Evolutionary conservation across 2,329 filamentous ascomycete species (phyloP).

Genomic region (Pleomassaria siparia): DNA sequence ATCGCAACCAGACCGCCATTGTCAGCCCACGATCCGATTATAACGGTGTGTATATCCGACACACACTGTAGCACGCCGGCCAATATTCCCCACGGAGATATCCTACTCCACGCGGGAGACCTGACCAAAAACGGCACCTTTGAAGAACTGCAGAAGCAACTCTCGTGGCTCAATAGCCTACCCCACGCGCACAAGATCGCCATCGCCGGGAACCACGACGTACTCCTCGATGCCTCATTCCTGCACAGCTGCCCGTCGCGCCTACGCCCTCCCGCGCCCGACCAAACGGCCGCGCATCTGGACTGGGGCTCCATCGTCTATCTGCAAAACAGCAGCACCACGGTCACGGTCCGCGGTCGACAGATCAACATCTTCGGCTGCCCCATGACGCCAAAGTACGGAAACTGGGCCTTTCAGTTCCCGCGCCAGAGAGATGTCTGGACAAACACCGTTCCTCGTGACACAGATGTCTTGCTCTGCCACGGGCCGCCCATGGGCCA

Average conservation of each 20-base stretch:
- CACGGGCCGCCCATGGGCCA: conserved; percentile 77
- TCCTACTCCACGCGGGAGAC: conserved; percentile 87
- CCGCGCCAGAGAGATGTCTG: conserved; percentile 60
- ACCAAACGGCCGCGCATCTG: conserved; percentile 48
- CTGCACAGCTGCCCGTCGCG: conserved; percentile 16
- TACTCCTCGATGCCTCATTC: conserved; percentile 12
- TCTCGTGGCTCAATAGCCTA: conserved; percentile 74
- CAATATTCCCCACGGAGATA: conserved; percentile 69
- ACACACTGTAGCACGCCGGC: conserved; percentile 61
- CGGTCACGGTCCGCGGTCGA: conserved; percentile 49
- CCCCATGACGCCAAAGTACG: conserved; percentile 72
- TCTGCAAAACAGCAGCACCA: conserved; percentile 66
- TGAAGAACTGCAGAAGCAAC: conserved; percentile 69
- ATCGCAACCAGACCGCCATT: background rate
- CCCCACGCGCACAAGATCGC: conserved; percentile 77
- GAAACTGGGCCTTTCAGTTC: conserved; percentile 80
- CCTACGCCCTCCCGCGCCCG: too few relatives aligned
- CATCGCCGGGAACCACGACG: conserved; percentile 82
- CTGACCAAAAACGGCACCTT: conserved; percentile 70
- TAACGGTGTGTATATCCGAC: conserved; percentile 82
- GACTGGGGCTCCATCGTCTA: conserved; percentile 69
- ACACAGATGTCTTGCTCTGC: conserved; percentile 75
- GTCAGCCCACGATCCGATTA: conserved; percentile 53
- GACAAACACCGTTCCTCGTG: conserved; percentile 64
- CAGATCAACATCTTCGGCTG: conserved; percentile 72